Evolutionary conservation across 495 filamentous ascomycete species (phyloP).

Genomic region (Trichoderma virens): DNA sequence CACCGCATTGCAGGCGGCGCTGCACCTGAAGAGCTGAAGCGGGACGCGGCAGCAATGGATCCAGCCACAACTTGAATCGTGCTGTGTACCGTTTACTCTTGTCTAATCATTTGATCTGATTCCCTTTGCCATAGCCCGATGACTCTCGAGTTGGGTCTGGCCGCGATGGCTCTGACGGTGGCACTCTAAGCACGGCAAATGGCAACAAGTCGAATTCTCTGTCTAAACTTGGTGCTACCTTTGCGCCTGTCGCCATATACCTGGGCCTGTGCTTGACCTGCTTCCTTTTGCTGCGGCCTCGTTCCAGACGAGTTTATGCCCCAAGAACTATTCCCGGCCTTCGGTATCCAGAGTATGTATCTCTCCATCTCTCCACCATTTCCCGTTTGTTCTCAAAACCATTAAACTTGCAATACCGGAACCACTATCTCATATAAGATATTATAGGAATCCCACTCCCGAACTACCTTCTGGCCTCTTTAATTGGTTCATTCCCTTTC

Average conservation of each 20-base stretch:
- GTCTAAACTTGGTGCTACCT: conserved; percentile 40
- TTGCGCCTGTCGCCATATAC: conserved; percentile 39
- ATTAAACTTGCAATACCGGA: neutral
- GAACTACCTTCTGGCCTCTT: conserved; percentile 57
- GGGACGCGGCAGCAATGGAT: conserved; percentile 1
- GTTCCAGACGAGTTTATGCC: conserved; percentile 26
- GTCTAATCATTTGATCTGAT: neutral
- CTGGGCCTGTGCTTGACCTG: conserved; percentile 24
- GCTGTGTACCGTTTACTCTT: neutral
- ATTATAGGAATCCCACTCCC: neutral
- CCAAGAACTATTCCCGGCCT: conserved; percentile 22
- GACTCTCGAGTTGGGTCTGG: conserved; percentile 21
- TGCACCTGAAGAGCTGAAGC: neutral
- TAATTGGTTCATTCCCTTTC: conserved; percentile 57
- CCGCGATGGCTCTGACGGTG: conserved; percentile 15
- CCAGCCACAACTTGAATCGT: neutral
- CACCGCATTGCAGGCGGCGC: neutral
- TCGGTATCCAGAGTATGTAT: conserved; percentile 24
- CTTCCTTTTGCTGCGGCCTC: conserved; percentile 24
- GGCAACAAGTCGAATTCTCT: conserved; percentile 20
- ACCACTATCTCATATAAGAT: neutral
- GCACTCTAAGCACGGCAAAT: conserved; percentile 14
- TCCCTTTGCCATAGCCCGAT: neutral
- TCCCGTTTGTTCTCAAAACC: neutral
- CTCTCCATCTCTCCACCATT: neutral